Conservation (phyloP, 352 stramenopile genomes). For the Globisporangium rhizosaccharum region DNA sequence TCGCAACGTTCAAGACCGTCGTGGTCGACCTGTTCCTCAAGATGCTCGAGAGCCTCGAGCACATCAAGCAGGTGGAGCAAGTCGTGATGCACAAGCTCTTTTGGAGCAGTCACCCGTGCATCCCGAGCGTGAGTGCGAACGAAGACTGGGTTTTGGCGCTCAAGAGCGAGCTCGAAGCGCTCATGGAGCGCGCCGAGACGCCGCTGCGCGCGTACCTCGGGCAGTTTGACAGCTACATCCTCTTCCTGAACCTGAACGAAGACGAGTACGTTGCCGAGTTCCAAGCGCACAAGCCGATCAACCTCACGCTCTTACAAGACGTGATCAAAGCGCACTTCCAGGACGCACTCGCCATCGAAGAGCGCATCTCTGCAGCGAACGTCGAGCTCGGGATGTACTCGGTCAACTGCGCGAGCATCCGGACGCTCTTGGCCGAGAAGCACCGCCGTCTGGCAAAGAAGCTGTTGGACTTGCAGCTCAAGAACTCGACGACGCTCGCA, state of each 20-base stretch:
- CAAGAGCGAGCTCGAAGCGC: conserved; percentile 41
- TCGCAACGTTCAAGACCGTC: conserved; percentile 46
- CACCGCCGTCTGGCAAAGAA: conserved; percentile 69
- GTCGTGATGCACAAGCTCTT: conserved; percentile 94
- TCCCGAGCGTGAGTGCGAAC: conserved; percentile 73
- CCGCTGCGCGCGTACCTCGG: conserved; percentile 74
- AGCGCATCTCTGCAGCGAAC: conserved; percentile 45
- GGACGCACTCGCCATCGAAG: conserved; percentile 50
- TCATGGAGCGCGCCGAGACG: conserved; percentile 54
- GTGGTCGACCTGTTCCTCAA: conserved; percentile 74
- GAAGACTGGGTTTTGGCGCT: conserved; percentile 82
- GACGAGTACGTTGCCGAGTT: conserved; percentile 77
- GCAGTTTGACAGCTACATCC: conserved; percentile 80
- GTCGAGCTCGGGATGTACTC: conserved; percentile 84
- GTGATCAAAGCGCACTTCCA: conserved; percentile 74
- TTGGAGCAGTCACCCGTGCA: conserved; percentile 89
- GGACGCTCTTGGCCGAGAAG: conserved; percentile 70
- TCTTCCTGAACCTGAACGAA: conserved; percentile 89
- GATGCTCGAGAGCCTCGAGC: conserved; percentile 76
- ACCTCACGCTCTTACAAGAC: conserved; percentile 65
- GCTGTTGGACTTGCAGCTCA: conserved; percentile 66
- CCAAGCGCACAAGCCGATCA: conserved; percentile 65
- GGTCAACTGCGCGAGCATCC: conserved; percentile 66
- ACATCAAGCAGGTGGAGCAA: conserved; percentile 87
- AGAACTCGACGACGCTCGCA: conserved; percentile 62